Conservation (phyloP, 768 basidiomycete genomes). For the Phylloporus scabripes region DNA sequence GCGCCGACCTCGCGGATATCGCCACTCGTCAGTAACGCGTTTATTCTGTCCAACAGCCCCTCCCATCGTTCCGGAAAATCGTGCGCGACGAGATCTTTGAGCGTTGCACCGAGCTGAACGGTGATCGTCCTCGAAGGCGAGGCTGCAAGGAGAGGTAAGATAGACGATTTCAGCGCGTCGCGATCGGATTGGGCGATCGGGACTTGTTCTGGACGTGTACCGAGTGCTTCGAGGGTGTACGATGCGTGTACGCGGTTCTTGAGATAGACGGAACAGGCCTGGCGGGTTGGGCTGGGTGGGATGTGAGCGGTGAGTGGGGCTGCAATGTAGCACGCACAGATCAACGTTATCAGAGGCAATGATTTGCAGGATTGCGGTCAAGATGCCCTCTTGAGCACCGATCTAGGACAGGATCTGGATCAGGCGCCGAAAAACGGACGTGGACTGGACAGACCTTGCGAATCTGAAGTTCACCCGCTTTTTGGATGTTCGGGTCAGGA, state of each 20-base stretch:
- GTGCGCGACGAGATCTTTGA: constrained; percentile 67
- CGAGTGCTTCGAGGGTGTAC: constrained; percentile 47
- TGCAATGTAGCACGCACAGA: constrained; percentile 51
- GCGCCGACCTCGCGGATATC: constrained; percentile 73
- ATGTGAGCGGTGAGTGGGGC: constrained; percentile 18
- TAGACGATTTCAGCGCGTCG: constrained; percentile 59
- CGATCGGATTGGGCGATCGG: constrained; percentile 66
- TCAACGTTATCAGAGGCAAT: constrained; percentile 74
- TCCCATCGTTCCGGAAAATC: constrained; percentile 83
- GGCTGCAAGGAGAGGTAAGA: constrained; percentile 65
- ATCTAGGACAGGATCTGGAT: constrained; percentile 41
- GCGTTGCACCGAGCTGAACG: constrained; percentile 65
- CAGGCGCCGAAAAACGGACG: background rate
- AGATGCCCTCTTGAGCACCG: constrained; percentile 73
- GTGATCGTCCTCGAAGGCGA: constrained; percentile 65
- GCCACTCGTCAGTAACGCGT: constrained; percentile 53
- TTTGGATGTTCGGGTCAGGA: constrained; percentile 82
- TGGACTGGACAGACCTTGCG: constrained; percentile 52
- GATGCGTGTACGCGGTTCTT: constrained; percentile 79
- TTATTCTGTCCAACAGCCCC: constrained; percentile 59
- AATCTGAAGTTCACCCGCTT: constrained; percentile 81
- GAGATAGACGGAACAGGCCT: constrained; percentile 82
- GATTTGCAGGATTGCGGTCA: constrained; percentile 81
- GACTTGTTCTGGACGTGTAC: constrained; percentile 51
- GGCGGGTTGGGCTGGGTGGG: constrained; percentile 61